Evolutionary conservation across 2,329 filamentous ascomycete species (phyloP).

Genomic region (Coniochaeta ligniaria): DNA sequence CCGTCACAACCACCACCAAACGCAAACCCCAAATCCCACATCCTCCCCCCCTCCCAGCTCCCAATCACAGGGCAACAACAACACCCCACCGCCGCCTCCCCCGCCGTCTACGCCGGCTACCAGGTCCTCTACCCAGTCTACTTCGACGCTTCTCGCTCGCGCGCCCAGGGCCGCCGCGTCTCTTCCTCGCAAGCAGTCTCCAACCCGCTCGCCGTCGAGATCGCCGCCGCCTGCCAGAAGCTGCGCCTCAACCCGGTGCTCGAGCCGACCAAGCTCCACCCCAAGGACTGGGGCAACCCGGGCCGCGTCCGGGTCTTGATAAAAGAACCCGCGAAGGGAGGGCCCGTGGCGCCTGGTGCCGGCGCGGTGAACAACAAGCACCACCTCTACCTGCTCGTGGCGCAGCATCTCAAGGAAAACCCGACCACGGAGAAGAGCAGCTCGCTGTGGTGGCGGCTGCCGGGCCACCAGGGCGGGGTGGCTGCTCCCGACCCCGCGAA

Average conservation of each 20-base stretch:
- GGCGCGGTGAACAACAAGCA: constrained; percentile 69
- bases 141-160: constrained; percentile 72
- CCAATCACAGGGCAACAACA: constrained; percentile 5
- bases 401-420: constrained; percentile 66
- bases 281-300: constrained; percentile 96
- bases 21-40: not conserved
- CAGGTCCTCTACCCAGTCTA: constrained; percentile 94
- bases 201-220: constrained; percentile 83
- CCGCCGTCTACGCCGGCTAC: constrained; percentile 62
- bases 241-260: constrained; percentile 69
- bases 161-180: constrained; percentile 78
- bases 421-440: constrained; percentile 65
- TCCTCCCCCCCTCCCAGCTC: constrained; percentile 8
- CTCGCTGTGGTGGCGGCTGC: constrained; percentile 65
- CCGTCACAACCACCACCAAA: constrained; percentile 13
- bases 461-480: constrained; percentile 43
- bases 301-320: constrained; percentile 78
- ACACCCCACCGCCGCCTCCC: constrained; percentile 29
- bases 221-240: constrained; percentile 74
- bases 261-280: constrained; percentile 87
- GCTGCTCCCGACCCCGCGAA: constrained; percentile 57
- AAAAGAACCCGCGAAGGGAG: constrained; percentile 28
- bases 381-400: constrained; percentile 77
- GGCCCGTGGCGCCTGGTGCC: constrained; percentile 19
- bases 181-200: constrained; percentile 62